phyloP scores from a whole-genome alignment of 805 yeast species.

The Pichia insulana region DNA sequence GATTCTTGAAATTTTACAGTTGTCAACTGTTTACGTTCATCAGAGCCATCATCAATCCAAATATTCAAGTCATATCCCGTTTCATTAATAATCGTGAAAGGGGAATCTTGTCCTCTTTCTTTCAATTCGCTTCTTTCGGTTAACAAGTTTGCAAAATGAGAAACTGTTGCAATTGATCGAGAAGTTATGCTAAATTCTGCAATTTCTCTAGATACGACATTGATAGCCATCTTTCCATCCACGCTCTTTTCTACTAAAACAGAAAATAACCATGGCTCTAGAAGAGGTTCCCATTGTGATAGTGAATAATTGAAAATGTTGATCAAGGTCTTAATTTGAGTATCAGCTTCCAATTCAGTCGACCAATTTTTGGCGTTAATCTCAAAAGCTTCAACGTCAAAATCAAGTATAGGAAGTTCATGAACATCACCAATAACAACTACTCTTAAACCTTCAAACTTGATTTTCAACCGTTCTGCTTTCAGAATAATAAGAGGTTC shows the following conservation, averaged over 20 bases:
- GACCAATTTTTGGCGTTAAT: conserved; percentile 77
- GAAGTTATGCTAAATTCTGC: conserved; percentile 81
- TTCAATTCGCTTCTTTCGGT: conserved; percentile 45
- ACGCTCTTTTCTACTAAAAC: conserved; percentile 50
- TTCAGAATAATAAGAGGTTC: conserved; percentile 39
- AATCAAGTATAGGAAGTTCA: conserved; percentile 79
- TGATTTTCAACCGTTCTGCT: conserved; percentile 60
- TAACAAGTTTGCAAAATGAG: conserved; percentile 56
- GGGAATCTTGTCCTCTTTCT: conserved; percentile 71
- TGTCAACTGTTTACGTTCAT: conserved; percentile 26
- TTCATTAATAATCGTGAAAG: conserved; percentile 72
- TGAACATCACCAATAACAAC: conserved; percentile 86
- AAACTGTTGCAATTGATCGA: conserved; percentile 65
- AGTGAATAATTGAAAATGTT: conserved; percentile 82
- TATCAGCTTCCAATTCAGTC: conserved; percentile 63
- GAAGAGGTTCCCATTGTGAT: conserved; percentile 90
- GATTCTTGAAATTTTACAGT: conserved; percentile 39
- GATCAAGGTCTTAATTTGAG: conserved; percentile 53
- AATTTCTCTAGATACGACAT: conserved; percentile 62
- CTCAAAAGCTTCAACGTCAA: conserved; percentile 62
- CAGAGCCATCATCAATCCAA: conserved; percentile 55
- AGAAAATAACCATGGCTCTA: conserved; percentile 82
- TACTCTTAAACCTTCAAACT: conserved; percentile 66
- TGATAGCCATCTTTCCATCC: conserved; percentile 45
- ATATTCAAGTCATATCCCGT: conserved; percentile 78